Evolutionary conservation across 2,329 filamentous ascomycete species (phyloP), one percentile per base, ranked within the genome.

Genomic region (Alternaria alternata): DNA sequence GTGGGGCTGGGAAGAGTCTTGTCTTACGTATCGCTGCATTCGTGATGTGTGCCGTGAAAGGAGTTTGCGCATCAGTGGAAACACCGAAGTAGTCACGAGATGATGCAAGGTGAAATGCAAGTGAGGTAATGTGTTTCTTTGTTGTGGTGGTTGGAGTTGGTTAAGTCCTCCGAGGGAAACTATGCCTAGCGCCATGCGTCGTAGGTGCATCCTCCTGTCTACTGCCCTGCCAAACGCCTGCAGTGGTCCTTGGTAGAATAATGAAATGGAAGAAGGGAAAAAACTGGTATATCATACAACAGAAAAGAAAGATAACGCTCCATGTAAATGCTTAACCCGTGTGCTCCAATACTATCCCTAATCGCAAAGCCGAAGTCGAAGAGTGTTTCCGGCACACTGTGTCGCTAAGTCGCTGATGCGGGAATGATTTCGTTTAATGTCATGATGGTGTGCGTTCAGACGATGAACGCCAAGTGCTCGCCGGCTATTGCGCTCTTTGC

Each of bases 401-500:
- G 56, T 69, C 68, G 68, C 69, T 68, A 71, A 71, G 57, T 65
- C 56, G 57, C 61, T 61, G 36, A 60, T 51, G 44, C 51, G 55
- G 43, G 62, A 59, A 60, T 57, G 22, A 47, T 46, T 28, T 71
- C 57, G 64, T 70, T 59, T 48, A 55, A 61, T 57, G 34, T 68
- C 66, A 62, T 68, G 39, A 55, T 32, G 9, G 20, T 34, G 30
- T 69, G 34, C 34, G 28, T 61, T 57, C 38, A 39, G 43, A 16
- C 38, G 24, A n/a, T 55, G 18, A 39, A 28, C 2, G 43, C n/a
- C 38, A 16, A 36, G 34, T 46, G 24, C 16, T 20, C 51, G 18
- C 4, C 39, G 42, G 42, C 54, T 71, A 76, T 64, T 66, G 69
- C n/a, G 65, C 63, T 53, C 67, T 69, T 59, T 64, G 65, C 48